Percentiles rank a stretch among this genome's conserved stretches.
Conservation (phyloP, 495 filamentous ascomycete genomes). For the Sabuloglossum arenarium region DNA sequence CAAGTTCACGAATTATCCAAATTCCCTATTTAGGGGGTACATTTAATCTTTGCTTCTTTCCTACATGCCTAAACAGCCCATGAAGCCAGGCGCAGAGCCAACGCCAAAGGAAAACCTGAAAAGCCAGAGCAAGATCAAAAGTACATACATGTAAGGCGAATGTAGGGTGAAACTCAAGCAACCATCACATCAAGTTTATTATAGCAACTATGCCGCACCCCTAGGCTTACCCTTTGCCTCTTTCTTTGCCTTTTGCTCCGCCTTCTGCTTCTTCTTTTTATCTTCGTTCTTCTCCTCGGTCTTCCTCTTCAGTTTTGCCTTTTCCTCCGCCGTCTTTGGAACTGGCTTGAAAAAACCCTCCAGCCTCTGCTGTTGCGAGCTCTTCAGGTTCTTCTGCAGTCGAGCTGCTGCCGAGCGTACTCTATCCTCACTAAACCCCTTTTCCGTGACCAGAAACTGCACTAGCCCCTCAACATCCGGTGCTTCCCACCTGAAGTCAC, state of each 20-base stretch:
- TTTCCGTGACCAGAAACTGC: constrained; percentile 74
- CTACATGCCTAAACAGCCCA: too few relatives aligned
- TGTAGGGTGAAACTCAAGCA: not conserved
- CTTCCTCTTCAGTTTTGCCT: constrained; percentile 84
- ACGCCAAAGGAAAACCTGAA: not conserved
- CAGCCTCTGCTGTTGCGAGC: constrained; percentile 70
- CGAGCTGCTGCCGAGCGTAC: constrained; percentile 56
- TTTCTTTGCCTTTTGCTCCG: constrained; percentile 71
- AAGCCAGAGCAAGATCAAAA: not conserved
- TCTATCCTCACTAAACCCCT: constrained; percentile 89
- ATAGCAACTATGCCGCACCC: constrained; percentile 27
- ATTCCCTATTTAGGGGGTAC: too few relatives aligned
- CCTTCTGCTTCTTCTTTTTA: constrained; percentile 79
- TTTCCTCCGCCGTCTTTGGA: constrained; percentile 70
- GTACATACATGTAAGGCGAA: not conserved
- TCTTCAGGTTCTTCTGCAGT: constrained; percentile 74
- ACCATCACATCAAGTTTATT: not conserved
- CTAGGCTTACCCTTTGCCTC: constrained; percentile 73
- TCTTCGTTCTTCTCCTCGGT: constrained; percentile 73
- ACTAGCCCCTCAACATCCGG: constrained; percentile 79
- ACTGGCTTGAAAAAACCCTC: constrained; percentile 95
- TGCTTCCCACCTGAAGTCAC: constrained; percentile 93
- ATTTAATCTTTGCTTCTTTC: too few relatives aligned
- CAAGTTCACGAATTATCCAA: too few relatives aligned
- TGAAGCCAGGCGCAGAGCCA: not conserved